These are phyloP conservation scores for Eucalyptus fibrosa DNA, from an alignment of 345 rosid genomes.

Conservation along the genomic window DNA sequence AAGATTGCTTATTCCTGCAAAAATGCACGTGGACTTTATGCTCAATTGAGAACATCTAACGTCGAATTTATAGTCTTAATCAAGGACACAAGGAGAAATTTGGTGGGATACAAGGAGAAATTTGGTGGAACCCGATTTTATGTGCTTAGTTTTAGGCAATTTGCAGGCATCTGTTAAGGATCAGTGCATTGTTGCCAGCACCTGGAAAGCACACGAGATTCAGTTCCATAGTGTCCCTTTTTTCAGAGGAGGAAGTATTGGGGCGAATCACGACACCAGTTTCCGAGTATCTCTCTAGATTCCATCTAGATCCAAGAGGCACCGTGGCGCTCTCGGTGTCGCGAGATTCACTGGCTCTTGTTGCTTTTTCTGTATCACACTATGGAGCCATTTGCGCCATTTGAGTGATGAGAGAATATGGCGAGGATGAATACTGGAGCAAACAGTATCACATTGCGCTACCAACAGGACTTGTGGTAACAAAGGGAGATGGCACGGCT, in stretches of 20 bases:
- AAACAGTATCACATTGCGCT: not conserved
- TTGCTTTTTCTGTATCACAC: not conserved
- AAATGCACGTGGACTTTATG: not conserved
- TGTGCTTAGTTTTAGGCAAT: not conserved
- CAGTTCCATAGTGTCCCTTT: not conserved
- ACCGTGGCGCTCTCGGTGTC: not conserved
- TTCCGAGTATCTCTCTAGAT: not conserved
- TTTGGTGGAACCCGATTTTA: not conserved
- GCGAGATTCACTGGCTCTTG: not conserved
- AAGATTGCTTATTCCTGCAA: not conserved
- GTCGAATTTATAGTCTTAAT: not conserved
- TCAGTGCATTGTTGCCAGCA: not conserved
- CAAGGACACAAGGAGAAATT: not conserved
- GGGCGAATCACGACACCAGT: not conserved
- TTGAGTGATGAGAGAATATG: not conserved
- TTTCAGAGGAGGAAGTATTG: not conserved
- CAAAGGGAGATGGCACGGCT: not conserved
- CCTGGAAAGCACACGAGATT: not conserved
- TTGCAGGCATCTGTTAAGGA: not conserved
- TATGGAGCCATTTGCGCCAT: not conserved
- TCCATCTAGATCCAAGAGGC: not conserved
- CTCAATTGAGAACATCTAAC: not conserved
- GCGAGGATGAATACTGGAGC: not conserved
- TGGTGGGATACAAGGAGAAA: not conserved
- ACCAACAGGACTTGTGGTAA: not conserved